These are phyloP conservation scores for Capillidium rhysosporum DNA, from an alignment of 371 early-diverging fungal genomes.

Conservation along the genomic window DNA sequence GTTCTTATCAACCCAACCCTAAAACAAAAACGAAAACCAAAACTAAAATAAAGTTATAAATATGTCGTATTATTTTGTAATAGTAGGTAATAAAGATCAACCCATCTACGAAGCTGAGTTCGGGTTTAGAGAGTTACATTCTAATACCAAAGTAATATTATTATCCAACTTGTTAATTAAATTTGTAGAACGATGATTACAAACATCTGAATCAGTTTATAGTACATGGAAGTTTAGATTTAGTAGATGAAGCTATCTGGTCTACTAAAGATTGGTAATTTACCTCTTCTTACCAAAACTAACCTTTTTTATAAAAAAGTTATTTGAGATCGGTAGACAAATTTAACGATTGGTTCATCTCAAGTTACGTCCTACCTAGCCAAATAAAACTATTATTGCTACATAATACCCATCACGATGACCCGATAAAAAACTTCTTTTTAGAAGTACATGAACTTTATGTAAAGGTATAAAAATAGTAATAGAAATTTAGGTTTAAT, in stretches of 20 bases:
- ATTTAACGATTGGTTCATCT: constrained; percentile 83
- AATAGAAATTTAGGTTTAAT: neutral
- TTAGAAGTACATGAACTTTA: constrained; percentile 78
- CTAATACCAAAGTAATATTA: neutral
- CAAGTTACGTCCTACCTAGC: constrained; percentile 79
- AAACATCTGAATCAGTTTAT: constrained; percentile 89
- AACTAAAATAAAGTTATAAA: too few relatives aligned
- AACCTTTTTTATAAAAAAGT: constrained; percentile 23
- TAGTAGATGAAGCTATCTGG: constrained; percentile 86
- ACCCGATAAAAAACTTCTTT: constrained; percentile 78
- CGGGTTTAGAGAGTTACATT: constrained; percentile 18
- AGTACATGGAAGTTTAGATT: constrained; percentile 84
- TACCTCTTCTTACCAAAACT: too few relatives aligned
- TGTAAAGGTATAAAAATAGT: constrained; percentile 40
- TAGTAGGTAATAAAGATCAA: constrained; percentile 80
- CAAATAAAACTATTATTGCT: constrained; percentile 78
- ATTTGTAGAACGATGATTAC: constrained; percentile 47
- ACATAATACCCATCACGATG: constrained; percentile 72
- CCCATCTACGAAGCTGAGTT: constrained; percentile 88
- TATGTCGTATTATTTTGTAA: constrained; percentile 65
- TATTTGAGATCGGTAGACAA: constrained; percentile 85
- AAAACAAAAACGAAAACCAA: too few relatives aligned
- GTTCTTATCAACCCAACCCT: too few relatives aligned
- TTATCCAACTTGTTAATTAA: neutral
- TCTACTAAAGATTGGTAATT: constrained; percentile 53